Conservation (phyloP, 768 basidiomycete species). For the Tremella yokohamensis region DNA sequence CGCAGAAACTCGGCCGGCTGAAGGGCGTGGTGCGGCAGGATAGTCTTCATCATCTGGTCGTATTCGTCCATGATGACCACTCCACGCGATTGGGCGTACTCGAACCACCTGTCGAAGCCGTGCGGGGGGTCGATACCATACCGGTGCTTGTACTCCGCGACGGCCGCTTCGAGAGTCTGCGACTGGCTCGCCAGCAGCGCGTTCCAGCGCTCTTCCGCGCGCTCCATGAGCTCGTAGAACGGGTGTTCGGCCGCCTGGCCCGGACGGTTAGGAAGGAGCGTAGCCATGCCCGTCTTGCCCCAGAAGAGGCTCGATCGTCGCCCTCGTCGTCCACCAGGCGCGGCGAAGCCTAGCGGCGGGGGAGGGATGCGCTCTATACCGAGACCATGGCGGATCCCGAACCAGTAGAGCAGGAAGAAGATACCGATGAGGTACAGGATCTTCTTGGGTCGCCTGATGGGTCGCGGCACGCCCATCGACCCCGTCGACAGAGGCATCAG, state of each 20-base stretch:
- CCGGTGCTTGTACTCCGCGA: conserved; percentile 72
- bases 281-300: conserved; percentile 33
- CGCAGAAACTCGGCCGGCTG: conserved; percentile 32
- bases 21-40: conserved; percentile 45
- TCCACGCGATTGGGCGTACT: conserved; percentile 37
- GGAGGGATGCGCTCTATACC: conserved; percentile 44
- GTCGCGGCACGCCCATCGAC: conserved; percentile 20
- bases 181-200: conserved; percentile 61
- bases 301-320: conserved; percentile 27
- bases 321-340: conserved; percentile 32
- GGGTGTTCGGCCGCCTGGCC: conserved; percentile 41
- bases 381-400: conserved; percentile 48
- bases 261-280: conserved; percentile 12
- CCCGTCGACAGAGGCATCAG: too few relatives aligned
- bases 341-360: conserved; percentile 39
- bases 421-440: conserved; percentile 47
- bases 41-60: conserved; percentile 45
- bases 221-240: conserved; percentile 50
- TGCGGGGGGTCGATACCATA: conserved; percentile 76
- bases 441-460: conserved; percentile 42
- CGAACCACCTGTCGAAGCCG: conserved; percentile 85
- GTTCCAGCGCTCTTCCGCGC: conserved; percentile 39
- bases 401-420: conserved; percentile 49
- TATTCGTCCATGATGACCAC: conserved; percentile 47
- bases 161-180: conserved; percentile 69